These are phyloP conservation scores for Fonsecaea multimorphosa DNA, from an alignment of 2,329 filamentous ascomycete species.

Conservation along the genomic window DNA sequence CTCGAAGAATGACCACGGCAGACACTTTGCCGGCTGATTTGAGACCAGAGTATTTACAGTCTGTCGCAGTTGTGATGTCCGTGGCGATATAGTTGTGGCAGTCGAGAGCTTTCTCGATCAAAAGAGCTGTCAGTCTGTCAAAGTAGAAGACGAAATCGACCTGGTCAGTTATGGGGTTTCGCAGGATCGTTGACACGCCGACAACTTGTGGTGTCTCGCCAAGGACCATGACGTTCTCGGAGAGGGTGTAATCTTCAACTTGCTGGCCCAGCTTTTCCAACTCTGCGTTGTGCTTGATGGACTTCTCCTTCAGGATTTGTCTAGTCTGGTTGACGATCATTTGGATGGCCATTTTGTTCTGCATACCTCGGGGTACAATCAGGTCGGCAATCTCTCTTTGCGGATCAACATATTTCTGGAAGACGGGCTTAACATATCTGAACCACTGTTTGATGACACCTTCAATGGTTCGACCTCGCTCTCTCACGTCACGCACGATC, in stretches of 20 bases:
- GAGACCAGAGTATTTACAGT: slow-evolving; percentile 73
- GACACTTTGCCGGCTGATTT: slow-evolving; percentile 74
- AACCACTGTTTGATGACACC: slow-evolving; percentile 99
- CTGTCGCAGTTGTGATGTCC: slow-evolving; percentile 73
- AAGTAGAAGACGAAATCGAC: slow-evolving; percentile 99
- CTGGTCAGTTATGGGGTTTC: slow-evolving; percentile 75
- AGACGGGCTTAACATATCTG: slow-evolving; percentile 93
- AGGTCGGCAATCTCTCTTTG: slow-evolving; percentile 80
- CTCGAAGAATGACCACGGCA: slow-evolving; percentile 86
- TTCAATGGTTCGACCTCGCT: slow-evolving; percentile 88
- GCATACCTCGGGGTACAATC: slow-evolving; percentile 91
- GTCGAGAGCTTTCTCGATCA: slow-evolving; percentile 81
- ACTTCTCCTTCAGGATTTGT: slow-evolving; percentile 85
- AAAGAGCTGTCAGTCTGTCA: slow-evolving; percentile 80
- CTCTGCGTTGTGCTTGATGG: slow-evolving; percentile 77
- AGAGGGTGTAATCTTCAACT: slow-evolving; percentile 73
- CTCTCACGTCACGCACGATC: slow-evolving; percentile 84
- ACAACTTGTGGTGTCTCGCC: slow-evolving; percentile 78
- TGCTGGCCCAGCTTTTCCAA: slow-evolving; percentile 76
- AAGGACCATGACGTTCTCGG: slow-evolving; percentile 74
- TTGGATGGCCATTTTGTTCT: slow-evolving; percentile 87
- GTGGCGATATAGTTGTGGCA: slow-evolving; percentile 71
- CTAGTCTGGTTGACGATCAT: slow-evolving; percentile 96
- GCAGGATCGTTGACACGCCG: slow-evolving; percentile 89
- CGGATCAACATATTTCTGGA: slow-evolving; percentile 89